Evolutionary conservation across 345 rosid genomes (phyloP), one percentile per base, ranked within the genome.

Genomic region (Euclidium syriacum): DNA sequence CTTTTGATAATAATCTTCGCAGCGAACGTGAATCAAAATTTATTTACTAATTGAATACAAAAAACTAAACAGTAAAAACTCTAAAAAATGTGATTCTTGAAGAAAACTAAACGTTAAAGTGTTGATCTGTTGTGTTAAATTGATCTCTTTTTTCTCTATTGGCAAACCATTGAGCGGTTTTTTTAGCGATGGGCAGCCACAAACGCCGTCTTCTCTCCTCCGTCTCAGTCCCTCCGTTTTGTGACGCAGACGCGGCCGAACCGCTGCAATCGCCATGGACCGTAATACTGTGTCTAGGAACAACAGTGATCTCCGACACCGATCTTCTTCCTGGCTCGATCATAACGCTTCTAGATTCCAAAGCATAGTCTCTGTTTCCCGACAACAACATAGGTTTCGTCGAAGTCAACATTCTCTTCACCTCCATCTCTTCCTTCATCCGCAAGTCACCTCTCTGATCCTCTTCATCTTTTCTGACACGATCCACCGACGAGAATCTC

Each of bases 131-230:
- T 51, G 58, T 52, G 30, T 77, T 55, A 29, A 62, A 44, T 22
- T 75, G 79, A 53, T 72, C 51, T 61, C 67, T 86, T 40, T 10
- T 68, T 38, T 86, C 89, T 73, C 87, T 83, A 57, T 78, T 78
- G 25, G 82, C 91, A 76, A 83, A 84, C 96, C 96, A 81, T 26
- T 80, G 81, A 70, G 81, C 83, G 10, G 95, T 86, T 65, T 76
- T 86, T 73, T 76, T 74, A 5, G 90, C 95, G 63, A 89, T 89
- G 10, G 89, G 88, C 70, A 89, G 56, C 96, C 96, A 90, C 52
- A 77, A 58, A 57, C 75, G 57, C 74, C 86, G 76, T 42, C 40
- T 65, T 48, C 80, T 79, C 26, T 79, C 89, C 20, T 85, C 82
- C 34, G 73, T 51, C 24, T 34, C 53, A 36, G 59, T 64, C 2